A percentile compares a stretch with the other conserved stretches of the same genome.
Evolutionary conservation across 306 rosid species (phyloP).

Genomic region (Parietaria judaica): DNA sequence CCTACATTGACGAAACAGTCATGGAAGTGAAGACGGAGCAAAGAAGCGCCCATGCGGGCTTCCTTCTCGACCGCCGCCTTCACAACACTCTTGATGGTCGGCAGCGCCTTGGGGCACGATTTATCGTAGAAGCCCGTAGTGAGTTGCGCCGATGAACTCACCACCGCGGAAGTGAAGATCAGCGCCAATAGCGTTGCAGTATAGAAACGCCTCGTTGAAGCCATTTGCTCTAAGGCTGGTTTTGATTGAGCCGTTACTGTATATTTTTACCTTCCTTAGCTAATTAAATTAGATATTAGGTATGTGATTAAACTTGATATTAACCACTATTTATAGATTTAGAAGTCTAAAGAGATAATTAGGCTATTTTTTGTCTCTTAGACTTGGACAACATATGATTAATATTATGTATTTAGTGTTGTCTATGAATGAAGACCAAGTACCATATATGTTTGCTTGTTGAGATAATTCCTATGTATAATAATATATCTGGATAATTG

Average conservation of each 20-base stretch:
- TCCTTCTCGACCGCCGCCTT: slow-evolving; percentile 10
- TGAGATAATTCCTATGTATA: no score
- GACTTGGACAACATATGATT: slow-evolving; percentile 2
- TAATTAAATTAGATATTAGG: neutral
- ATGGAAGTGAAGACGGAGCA: slow-evolving; percentile 13
- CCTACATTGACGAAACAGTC: slow-evolving; percentile 8
- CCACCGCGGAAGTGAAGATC: neutral
- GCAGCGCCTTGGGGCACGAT: slow-evolving; percentile 4
- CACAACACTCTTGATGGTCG: neutral
- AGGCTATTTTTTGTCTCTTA: neutral
- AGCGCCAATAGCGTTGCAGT: neutral
- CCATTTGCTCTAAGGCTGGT: neutral
- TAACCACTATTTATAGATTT: neutral
- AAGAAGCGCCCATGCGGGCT: slow-evolving; percentile 12
- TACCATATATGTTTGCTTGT: neutral
- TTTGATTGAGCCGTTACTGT: neutral
- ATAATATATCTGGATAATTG: no score
- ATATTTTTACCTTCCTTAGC: neutral
- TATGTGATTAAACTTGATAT: neutral
- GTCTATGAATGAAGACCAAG: neutral
- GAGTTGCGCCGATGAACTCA: neutral
- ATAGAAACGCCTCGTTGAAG: neutral
- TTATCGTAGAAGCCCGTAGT: slow-evolving; percentile 2
- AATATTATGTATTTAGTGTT: neutral
- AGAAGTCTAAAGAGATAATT: neutral